A percentile compares a stretch with the other conserved stretches of the same genome.
These are phyloP conservation scores for Nemania diffusa DNA, from an alignment of 2,329 filamentous ascomycete genomes.

Conservation along the genomic window DNA sequence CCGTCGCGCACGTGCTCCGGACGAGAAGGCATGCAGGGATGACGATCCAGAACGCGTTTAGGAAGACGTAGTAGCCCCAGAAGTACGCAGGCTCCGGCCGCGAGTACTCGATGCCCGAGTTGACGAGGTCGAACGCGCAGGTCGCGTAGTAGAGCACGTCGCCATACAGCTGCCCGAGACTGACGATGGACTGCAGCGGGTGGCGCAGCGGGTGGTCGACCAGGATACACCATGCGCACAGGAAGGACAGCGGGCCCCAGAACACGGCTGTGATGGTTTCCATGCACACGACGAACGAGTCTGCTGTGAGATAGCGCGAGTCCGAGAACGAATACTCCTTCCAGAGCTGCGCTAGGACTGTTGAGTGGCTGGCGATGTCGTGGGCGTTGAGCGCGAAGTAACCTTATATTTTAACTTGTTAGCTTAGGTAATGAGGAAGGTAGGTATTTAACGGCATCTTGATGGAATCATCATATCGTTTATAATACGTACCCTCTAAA, in stretches of 20 bases:
- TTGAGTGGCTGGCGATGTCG: slow-evolving; percentile 53
- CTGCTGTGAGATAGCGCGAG: slow-evolving; percentile 64
- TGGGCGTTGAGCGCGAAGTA: slow-evolving; percentile 60
- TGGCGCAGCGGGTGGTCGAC: slow-evolving; percentile 58
- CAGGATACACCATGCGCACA: slow-evolving; percentile 57
- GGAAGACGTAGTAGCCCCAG: slow-evolving; percentile 63
- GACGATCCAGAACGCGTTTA: slow-evolving; percentile 65
- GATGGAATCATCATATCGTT: not conserved
- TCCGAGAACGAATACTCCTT: slow-evolving; percentile 68
- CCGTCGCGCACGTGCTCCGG: slow-evolving; percentile 18
- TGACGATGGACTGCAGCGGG: slow-evolving; percentile 59
- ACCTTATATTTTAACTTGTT: slow-evolving; percentile 38
- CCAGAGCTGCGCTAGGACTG: slow-evolving; percentile 64
- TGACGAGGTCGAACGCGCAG: slow-evolving; percentile 55
- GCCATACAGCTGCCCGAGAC: slow-evolving; percentile 62
- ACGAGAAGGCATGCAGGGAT: slow-evolving; percentile 53
- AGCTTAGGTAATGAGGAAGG: not conserved
- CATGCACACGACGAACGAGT: slow-evolving; percentile 66
- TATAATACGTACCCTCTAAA: slow-evolving; percentile 50
- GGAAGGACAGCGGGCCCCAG: slow-evolving; percentile 65
- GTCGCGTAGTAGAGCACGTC: slow-evolving; percentile 63
- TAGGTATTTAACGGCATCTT: not conserved
- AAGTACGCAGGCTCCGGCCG: slow-evolving; percentile 64
- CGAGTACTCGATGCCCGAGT: slow-evolving; percentile 56
- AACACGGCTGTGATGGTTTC: slow-evolving; percentile 63